phyloP scores from a whole-genome alignment of 768 basidiomycete genomes.

The Lactarius quietus region DNA sequence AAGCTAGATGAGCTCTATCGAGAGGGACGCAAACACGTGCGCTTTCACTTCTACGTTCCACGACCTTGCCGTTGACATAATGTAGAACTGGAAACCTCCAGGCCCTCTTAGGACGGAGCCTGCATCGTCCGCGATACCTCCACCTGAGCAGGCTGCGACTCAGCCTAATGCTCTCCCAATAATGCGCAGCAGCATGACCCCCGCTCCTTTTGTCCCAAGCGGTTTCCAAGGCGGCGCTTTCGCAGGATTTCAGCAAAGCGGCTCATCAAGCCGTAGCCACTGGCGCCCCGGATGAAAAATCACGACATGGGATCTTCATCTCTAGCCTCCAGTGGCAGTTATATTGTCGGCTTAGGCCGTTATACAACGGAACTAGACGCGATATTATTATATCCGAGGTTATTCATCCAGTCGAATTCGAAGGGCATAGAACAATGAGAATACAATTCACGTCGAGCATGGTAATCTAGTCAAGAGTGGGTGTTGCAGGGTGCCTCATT shows the following conservation, averaged over 20 bases:
- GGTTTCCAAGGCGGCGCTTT: conserved; percentile 20
- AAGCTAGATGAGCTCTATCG: conserved; percentile 84
- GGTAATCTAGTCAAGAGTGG: neutral
- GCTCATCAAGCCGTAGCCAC: conserved; percentile 17
- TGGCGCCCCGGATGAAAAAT: conserved; percentile 13
- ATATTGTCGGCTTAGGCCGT: neutral
- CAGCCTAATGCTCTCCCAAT: conserved; percentile 21
- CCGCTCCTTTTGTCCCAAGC: conserved; percentile 16
- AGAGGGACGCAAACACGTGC: conserved; percentile 69
- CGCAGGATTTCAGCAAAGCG: conserved; percentile 19
- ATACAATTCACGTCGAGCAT: neutral
- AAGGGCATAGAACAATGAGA: neutral
- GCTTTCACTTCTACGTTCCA: conserved; percentile 29
- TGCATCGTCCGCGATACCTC: conserved; percentile 3
- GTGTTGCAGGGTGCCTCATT: neutral
- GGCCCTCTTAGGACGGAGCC: conserved; percentile 22
- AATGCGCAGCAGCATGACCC: conserved; percentile 21
- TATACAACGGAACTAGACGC: neutral
- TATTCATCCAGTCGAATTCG: neutral
- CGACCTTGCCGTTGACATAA: neutral
- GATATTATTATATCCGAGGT: neutral
- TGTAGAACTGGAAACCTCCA: conserved; percentile 59
- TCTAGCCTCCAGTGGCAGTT: neutral
- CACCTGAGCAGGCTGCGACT: conserved; percentile 19
- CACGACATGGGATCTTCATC: neutral